These are phyloP conservation scores for Trypanosomatidae sp. DNA, from an alignment of 208 protist genomes.

Conservation along the genomic window DNA sequence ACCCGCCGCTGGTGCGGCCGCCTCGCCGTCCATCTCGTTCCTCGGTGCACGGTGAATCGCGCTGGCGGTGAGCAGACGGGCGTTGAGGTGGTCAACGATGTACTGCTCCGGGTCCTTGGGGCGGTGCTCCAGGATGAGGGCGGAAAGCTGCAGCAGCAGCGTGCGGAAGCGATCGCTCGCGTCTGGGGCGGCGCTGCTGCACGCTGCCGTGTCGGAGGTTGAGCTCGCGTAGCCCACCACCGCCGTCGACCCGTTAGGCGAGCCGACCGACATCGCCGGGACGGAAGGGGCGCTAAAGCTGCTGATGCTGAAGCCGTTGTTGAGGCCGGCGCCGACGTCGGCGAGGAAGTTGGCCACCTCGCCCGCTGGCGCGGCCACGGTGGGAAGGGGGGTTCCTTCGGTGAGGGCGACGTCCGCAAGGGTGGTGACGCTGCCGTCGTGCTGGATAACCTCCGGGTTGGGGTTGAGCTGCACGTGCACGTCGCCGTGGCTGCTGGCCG, in stretches of 20 bases:
- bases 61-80: slow-evolving; percentile 29
- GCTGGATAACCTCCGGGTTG: slow-evolving; percentile 29
- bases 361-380: slow-evolving; percentile 16
- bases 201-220: not conserved
- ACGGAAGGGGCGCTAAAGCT: too few relatives aligned
- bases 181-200: not conserved
- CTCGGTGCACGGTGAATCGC: slow-evolving; percentile 6
- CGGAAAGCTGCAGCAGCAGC: slow-evolving; percentile 45
- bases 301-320: not conserved
- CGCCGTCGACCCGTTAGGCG: not conserved
- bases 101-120: slow-evolving; percentile 59
- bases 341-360: slow-evolving; percentile 39
- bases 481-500: slow-evolving; percentile 24
- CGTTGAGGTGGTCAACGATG: slow-evolving; percentile 50
- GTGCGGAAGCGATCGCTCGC: slow-evolving; percentile 25
- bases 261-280: not conserved
- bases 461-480: slow-evolving; percentile 39
- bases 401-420: not conserved
- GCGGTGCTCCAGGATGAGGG: slow-evolving; percentile 30
- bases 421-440: slow-evolving; percentile 31
- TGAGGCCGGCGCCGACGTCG: slow-evolving; percentile 23
- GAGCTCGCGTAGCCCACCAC: not conserved
- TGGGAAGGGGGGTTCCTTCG: not conserved
- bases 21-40: not conserved
- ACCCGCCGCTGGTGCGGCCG: not conserved